Evolutionary conservation across 208 protist species (phyloP), one percentile per base, ranked within the genome.

Genomic region (Angomonas ambiguus): DNA sequence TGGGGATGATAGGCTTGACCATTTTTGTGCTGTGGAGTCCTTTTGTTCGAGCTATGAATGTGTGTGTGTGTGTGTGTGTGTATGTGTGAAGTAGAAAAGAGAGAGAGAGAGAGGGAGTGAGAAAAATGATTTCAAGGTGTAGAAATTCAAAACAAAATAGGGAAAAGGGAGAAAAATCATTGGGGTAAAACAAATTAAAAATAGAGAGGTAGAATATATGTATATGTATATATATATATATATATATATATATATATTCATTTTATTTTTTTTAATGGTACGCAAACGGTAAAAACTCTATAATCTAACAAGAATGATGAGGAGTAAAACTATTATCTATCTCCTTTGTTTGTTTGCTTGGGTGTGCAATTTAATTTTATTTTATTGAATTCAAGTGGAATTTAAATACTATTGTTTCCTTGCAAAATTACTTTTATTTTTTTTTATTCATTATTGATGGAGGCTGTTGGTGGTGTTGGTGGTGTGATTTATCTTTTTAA

Each of bases 1-100:
- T 93, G 67, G 77, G 91, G 42, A 93, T 83, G 42, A 97, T 60
- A 32, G 96, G 89, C 82, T 96, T 96, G 76, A 98, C 93, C 96
- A 98, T 98, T 42, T 63, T 81, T 34, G 27, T 28, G 35, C 49
- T 42, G 71, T 48, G 18, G 53, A 59, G 27, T 59, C 34, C 53
- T 59, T 28, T 59, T 10, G 33, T 38, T 30, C 53, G 42, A 30
- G 11, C 3, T 67, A n/a, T n/a, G n/a, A 42, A 20, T 18, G 16
- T 41, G 60, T 22, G 41, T 8, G 51, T 58, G 28, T 68, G 13
- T 45, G 58, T 65, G 34, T 62, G 59, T 62, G 51, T 56, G n/a
- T 73, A 60, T n/a, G 33, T 64, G 42, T 41, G 51, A 18, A 22
- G 48, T 33, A 6, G 49, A 48, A 48, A 48, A 38, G 42, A 33